Percentiles rank a stretch among this genome's conserved stretches.
These are phyloP conservation scores for Pythium sukuiense DNA, from an alignment of 352 stramenopile genomes.

Conservation along the genomic window DNA sequence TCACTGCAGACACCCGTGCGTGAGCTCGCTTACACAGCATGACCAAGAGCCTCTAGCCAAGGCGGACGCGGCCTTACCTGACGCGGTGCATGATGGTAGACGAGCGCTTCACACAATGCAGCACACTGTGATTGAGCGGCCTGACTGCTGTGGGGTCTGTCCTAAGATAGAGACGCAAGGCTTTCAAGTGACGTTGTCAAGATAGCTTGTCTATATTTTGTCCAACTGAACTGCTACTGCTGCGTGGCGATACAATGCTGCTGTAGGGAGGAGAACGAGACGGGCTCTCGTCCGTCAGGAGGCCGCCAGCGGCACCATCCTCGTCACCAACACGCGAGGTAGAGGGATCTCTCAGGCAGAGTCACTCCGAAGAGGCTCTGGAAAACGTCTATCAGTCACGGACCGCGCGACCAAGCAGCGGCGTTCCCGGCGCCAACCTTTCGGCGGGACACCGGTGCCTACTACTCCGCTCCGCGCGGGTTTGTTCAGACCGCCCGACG, in stretches of 20 bases:
- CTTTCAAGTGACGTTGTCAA: neutral
- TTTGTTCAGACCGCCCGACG: slow-evolving; percentile 88
- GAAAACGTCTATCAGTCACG: slow-evolving; percentile 82
- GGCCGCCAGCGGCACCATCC: neutral
- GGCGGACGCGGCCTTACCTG: slow-evolving; percentile 28
- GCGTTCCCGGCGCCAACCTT: slow-evolving; percentile 59
- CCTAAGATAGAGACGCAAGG: neutral
- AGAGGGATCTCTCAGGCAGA: slow-evolving; percentile 60
- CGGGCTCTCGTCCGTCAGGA: slow-evolving; percentile 1
- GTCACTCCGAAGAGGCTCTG: slow-evolving; percentile 37
- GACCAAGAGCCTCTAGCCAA: neutral
- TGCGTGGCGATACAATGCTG: neutral
- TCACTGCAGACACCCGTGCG: slow-evolving; percentile 33
- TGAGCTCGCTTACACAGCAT: neutral
- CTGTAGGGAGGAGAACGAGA: slow-evolving; percentile 2
- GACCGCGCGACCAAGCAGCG: slow-evolving; percentile 30
- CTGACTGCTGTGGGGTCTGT: neutral
- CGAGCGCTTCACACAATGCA: neutral
- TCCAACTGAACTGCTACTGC: neutral
- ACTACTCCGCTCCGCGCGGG: slow-evolving; percentile 27
- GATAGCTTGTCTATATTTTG: neutral
- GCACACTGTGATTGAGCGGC: neutral
- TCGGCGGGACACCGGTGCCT: slow-evolving; percentile 50
- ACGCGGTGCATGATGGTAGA: slow-evolving; percentile 51
- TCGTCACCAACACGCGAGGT: neutral